Evolutionary conservation across 192 early-diverging fungal species (phyloP).

Genomic region (Piromyces finnis): DNA sequence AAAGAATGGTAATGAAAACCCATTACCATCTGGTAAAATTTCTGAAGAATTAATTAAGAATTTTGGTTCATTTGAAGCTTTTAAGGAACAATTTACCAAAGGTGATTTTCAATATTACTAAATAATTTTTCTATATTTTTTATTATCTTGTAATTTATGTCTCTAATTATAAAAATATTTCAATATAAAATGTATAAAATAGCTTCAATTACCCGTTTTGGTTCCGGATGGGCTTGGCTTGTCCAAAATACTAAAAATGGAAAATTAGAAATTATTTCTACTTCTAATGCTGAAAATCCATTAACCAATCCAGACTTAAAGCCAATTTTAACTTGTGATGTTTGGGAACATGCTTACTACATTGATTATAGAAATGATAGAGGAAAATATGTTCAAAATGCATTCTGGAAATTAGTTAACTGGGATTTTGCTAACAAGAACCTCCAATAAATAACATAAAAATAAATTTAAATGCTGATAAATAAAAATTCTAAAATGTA

Average conservation of each 20-base stretch:
- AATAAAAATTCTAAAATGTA: no score
- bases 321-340: constrained; percentile 14
- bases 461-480: no score
- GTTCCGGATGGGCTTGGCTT: constrained; percentile 20
- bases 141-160: no score
- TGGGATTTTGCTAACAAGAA: constrained; percentile 16
- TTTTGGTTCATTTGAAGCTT: not conserved
- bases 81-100: not conserved
- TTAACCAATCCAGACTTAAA: constrained; percentile 7
- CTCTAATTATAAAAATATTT: no score
- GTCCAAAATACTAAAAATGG: constrained; percentile 13
- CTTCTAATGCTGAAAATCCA: constrained; percentile 14
- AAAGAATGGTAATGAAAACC: not conserved
- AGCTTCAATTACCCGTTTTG: constrained; percentile 17
- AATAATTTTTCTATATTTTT: no score
- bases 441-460: not conserved
- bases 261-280: constrained; percentile 13
- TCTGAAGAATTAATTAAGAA: not conserved
- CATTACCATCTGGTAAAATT: not conserved
- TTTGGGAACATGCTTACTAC: constrained; percentile 22
- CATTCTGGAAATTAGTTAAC: constrained; percentile 14
- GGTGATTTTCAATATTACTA: not conserved
- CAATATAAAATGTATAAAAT: no score
- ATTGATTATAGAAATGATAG: constrained; percentile 15
- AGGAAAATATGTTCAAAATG: constrained; percentile 10